phyloP scores from a whole-genome alignment of 164 flowering plant species.

The Amborella trichopoda region DNA sequence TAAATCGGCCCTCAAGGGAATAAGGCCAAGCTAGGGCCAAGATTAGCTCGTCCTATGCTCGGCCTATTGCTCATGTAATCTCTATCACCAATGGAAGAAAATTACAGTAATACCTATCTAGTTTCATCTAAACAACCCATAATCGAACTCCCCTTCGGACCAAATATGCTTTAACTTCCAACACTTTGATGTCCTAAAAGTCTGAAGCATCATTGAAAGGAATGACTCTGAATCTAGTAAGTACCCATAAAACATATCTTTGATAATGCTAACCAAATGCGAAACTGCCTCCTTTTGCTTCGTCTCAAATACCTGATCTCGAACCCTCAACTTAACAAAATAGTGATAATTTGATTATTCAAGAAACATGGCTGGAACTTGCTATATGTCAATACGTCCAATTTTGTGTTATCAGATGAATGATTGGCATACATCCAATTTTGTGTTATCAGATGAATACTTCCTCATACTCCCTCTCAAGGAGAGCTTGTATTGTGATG shows the following conservation, averaged over 20 bases:
- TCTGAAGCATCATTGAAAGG: conserved; percentile 72
- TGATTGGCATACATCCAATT: conserved; percentile 79
- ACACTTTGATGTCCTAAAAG: conserved; percentile 41
- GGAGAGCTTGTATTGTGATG: conserved; percentile 68
- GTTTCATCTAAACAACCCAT: conserved; percentile 91
- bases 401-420: no score
- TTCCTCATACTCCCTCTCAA: conserved; percentile 79
- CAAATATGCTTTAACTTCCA: conserved; percentile 62
- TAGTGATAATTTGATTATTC: conserved; percentile 72
- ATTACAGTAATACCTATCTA: conserved; percentile 65
- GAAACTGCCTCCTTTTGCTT: conserved; percentile 45
- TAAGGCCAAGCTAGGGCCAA: no score
- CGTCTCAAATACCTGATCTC: conserved; percentile 39
- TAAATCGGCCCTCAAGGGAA: no score
- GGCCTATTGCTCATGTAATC: no score
- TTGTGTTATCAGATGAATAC: conserved; percentile 60
- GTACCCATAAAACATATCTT: conserved; percentile 48
- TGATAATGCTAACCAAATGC: conserved; percentile 47
- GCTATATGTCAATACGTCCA: conserved; percentile 47
- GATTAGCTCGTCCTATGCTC: no score
- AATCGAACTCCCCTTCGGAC: conserved; percentile 70
- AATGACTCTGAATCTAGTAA: conserved; percentile 75
- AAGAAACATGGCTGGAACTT: conserved; percentile 75
- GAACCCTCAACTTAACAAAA: conserved; percentile 69
- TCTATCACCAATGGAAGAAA: conserved; percentile 22